Conservation (phyloP, 345 rosid species). For the Noccaea bulbosa region DNA sequence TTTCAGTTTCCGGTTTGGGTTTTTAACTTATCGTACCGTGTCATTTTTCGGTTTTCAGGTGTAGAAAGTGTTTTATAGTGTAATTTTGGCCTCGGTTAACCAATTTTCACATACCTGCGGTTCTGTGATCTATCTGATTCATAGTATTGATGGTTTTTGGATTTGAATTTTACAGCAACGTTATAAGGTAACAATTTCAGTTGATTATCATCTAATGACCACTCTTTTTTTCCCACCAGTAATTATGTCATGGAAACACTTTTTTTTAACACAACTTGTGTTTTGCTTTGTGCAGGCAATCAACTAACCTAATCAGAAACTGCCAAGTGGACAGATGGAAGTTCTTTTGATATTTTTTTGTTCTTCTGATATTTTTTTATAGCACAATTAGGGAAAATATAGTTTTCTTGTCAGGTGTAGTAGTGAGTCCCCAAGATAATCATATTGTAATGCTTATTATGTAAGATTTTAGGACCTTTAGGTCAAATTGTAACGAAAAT, state of each 20-base stretch:
- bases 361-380: conserved; percentile 26
- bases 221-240: background rate
- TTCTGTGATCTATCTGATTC: conserved; percentile 39
- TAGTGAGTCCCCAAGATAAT: conserved; percentile 25
- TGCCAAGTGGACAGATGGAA: conserved; percentile 52
- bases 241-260: conserved; percentile 9
- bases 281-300: conserved; percentile 45
- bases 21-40: conserved; percentile 33
- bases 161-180: conserved; percentile 35
- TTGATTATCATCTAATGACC: conserved; percentile 7
- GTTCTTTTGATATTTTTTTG: conserved; percentile 43
- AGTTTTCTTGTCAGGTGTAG: conserved; percentile 30
- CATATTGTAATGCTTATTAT: conserved; percentile 37
- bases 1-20: conserved; percentile 38
- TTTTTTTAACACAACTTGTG: conserved; percentile 5
- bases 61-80: conserved; percentile 42
- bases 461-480: conserved; percentile 10
- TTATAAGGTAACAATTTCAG: conserved; percentile 47
- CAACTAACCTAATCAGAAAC: conserved; percentile 47
- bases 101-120: conserved; percentile 44
- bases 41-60: conserved; percentile 57
- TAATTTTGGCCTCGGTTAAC: conserved; percentile 47
- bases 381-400: conserved; percentile 40
- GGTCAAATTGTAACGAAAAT: conserved; percentile 13
- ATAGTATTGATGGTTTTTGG: conserved; percentile 32